These are phyloP conservation scores for Thinopyrum elongatum DNA, from an alignment of 176 grass and related monocot species.

Conservation along the genomic window DNA sequence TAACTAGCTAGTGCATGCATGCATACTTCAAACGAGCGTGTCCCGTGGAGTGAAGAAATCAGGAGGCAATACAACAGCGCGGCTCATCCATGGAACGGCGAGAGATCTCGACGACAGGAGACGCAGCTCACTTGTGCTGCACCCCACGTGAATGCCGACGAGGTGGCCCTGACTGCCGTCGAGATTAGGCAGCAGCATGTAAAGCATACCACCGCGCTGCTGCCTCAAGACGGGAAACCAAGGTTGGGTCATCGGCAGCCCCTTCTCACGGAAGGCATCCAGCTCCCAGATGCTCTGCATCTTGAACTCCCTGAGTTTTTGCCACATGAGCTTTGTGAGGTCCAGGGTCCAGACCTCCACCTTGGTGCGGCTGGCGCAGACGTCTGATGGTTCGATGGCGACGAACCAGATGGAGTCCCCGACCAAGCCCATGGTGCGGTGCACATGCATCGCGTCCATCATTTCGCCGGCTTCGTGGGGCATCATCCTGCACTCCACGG, in stretches of 20 bases:
- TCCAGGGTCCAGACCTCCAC: background rate
- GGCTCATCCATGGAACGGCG: background rate
- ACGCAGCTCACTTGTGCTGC: background rate
- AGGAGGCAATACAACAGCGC: background rate
- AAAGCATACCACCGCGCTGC: background rate
- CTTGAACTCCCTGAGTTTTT: background rate
- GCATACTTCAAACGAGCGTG: background rate
- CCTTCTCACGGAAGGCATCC: background rate
- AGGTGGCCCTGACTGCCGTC: background rate
- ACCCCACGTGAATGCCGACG: background rate
- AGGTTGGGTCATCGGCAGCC: background rate
- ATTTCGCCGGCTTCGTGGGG: background rate
- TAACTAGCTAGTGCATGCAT: background rate
- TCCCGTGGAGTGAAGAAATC: background rate
- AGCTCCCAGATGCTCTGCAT: background rate
- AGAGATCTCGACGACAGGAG: background rate
- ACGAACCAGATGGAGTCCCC: conserved; percentile 20
- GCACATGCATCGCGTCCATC: background rate
- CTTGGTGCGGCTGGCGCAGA: background rate
- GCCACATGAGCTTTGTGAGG: background rate
- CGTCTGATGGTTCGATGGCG: background rate
- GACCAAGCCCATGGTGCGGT: background rate
- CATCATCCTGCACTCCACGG: background rate
- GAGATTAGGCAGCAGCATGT: background rate
- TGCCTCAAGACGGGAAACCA: background rate